phyloP scores from a whole-genome alignment of 2,329 filamentous ascomycete genomes.

The Aureobasidium sp. region DNA sequence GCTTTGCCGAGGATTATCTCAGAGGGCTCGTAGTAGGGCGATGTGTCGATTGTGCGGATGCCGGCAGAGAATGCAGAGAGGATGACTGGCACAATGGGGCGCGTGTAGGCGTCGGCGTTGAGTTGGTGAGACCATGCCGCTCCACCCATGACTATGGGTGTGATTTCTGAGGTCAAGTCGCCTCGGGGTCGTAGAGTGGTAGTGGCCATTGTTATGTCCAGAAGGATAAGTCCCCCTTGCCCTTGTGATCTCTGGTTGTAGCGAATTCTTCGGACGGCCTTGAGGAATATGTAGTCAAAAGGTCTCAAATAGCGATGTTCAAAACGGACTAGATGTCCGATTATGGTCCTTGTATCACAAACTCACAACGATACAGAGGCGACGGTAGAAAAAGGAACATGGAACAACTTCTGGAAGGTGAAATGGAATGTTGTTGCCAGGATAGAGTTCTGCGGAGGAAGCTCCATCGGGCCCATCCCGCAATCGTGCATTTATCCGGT shows the following conservation, averaged over 20 bases:
- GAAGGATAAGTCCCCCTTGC: not conserved
- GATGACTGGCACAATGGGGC: constrained; percentile 61
- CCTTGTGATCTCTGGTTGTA: not conserved
- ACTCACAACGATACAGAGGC: not conserved
- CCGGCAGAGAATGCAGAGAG: constrained; percentile 58
- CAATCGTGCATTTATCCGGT: not conserved
- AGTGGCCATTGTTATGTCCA: not conserved
- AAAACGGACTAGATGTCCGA: no score
- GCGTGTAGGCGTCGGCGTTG: constrained; percentile 54
- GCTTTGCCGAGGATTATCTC: constrained; percentile 58
- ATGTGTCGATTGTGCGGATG: constrained; percentile 69
- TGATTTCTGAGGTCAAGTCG: constrained; percentile 35
- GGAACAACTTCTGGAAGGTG: not conserved
- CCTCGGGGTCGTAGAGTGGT: not conserved
- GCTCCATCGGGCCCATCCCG: not conserved
- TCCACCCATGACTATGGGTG: constrained; percentile 70
- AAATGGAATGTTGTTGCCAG: not conserved
- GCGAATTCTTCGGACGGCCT: not conserved
- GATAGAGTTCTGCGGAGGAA: not conserved
- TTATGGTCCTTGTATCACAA: not conserved
- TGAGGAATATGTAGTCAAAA: not conserved
- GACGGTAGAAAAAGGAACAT: not conserved
- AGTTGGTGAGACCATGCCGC: constrained; percentile 78
- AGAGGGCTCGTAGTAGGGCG: constrained; percentile 76
- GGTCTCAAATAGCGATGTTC: not conserved